Conservation (phyloP, 768 basidiomycete species). For the Termitomyces sp. region DNA sequence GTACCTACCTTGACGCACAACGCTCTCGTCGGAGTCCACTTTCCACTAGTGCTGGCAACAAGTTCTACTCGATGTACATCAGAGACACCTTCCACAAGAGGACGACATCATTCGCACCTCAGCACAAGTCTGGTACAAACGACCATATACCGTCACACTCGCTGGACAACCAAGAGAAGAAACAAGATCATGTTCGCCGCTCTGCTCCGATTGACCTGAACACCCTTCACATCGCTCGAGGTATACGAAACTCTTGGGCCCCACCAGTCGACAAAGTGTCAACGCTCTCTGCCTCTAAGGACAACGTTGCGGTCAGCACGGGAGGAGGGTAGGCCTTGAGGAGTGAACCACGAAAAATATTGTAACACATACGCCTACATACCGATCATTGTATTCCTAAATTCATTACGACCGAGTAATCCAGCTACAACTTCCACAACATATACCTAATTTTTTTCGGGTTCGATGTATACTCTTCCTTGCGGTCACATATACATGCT, state of each 20-base stretch:
- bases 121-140: neutral
- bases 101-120: neutral
- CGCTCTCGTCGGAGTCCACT: neutral
- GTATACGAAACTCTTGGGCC: neutral
- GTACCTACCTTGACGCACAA: neutral
- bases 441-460: too few relatives aligned
- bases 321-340: neutral
- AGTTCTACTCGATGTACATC: neutral
- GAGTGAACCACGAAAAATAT: neutral
- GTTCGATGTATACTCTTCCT: too few relatives aligned
- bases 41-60: neutral
- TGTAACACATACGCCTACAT: neutral
- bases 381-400: neutral
- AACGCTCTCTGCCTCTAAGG: too few relatives aligned
- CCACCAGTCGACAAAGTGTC: too few relatives aligned
- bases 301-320: neutral
- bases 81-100: neutral
- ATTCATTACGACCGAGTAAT: too few relatives aligned
- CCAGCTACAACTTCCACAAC: too few relatives aligned
- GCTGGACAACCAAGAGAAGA: neutral
- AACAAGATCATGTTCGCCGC: neutral
- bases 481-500: too few relatives aligned
- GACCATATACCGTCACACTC: neutral
- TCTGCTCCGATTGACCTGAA: neutral
- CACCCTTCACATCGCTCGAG: neutral